phyloP scores from a whole-genome alignment of 2,329 filamentous ascomycete genomes.

The Talaromyces verruculosus region DNA sequence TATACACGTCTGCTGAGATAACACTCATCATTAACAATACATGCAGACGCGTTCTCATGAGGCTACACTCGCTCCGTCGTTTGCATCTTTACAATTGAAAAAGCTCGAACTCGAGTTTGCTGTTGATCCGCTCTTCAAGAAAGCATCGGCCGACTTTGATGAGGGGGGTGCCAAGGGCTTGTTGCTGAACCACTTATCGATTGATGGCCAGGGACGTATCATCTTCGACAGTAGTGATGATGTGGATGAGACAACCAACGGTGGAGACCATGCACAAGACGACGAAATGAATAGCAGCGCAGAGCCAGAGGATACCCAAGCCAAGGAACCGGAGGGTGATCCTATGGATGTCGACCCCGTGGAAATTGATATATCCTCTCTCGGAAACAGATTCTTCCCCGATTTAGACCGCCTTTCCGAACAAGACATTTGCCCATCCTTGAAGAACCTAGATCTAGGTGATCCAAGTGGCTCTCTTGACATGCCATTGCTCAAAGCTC shows the following conservation, averaged over 20 bases:
- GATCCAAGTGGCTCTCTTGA: conserved; percentile 81
- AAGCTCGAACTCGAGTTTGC: conserved; percentile 97
- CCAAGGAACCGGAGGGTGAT: conserved; percentile 42
- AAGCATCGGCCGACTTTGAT: conserved; percentile 96
- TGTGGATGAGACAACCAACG: conserved; percentile 54
- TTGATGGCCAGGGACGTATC: conserved; percentile 86
- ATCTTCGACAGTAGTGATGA: conserved; percentile 99
- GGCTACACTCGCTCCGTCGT: conserved; percentile 86
- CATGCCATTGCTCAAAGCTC: conserved; percentile 85
- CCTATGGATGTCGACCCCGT: conserved; percentile 61
- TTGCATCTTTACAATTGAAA: conserved; percentile 85
- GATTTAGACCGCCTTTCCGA: conserved; percentile 73
- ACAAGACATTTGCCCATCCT: conserved; percentile 89
- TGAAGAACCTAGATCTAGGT: conserved; percentile 91
- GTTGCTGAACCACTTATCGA: conserved; percentile 92
- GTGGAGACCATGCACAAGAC: conserved; percentile 32
- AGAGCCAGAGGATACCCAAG: conserved; percentile 45
- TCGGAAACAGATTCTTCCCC: conserved; percentile 82
- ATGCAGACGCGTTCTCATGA: conserved; percentile 72
- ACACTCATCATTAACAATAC: conserved; percentile 22
- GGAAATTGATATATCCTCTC: conserved; percentile 73
- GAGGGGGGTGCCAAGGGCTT: conserved; percentile 96
- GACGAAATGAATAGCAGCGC: conserved; percentile 44
- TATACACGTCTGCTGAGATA: not conserved
- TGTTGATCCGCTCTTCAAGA: conserved; percentile 98